phyloP scores from a whole-genome alignment of 2,329 filamentous ascomycete species.

The Calonectria pseudoreteaudii region DNA sequence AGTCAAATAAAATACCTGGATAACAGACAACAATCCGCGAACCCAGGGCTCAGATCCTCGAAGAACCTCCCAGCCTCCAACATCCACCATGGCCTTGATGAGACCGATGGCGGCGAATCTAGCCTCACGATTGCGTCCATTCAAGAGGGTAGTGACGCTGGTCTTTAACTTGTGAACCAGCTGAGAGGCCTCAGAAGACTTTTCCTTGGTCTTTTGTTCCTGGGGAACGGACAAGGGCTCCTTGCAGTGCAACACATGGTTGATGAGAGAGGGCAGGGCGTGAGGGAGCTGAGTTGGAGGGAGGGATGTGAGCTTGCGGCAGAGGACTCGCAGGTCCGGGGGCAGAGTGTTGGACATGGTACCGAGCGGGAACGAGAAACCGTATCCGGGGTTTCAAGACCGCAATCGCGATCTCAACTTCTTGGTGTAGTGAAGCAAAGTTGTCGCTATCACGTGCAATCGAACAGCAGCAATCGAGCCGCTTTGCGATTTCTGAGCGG shows the following conservation, averaged over 20 bases:
- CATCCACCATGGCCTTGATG: constrained; percentile 84
- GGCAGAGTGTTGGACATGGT: constrained; percentile 54
- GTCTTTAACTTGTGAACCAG: constrained; percentile 86
- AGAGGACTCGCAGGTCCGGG: constrained; percentile 73
- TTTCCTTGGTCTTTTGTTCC: constrained; percentile 71
- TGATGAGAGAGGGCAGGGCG: constrained; percentile 76
- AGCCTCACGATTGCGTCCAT: constrained; percentile 79
- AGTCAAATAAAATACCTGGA: constrained; percentile 67
- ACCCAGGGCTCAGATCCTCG: constrained; percentile 82
- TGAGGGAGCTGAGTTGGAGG: constrained; percentile 79
- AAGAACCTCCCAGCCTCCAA: constrained; percentile 86
- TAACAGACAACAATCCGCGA: constrained; percentile 76
- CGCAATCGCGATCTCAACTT: constrained; percentile 8
- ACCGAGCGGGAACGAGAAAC: not conserved
- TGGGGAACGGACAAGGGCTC: constrained; percentile 72
- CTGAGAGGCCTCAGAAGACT: constrained; percentile 72
- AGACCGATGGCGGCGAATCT: constrained; percentile 83
- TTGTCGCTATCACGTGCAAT: constrained; percentile 20
- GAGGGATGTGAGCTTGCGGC: constrained; percentile 77
- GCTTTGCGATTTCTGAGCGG: not conserved
- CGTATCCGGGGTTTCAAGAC: not conserved
- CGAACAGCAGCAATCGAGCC: not conserved
- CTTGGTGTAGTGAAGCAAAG: not conserved
- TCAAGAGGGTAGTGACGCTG: constrained; percentile 80
- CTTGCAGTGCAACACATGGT: constrained; percentile 68